Evolutionary conservation across 2,329 filamentous ascomycete genomes (phyloP), one percentile per base, ranked within the genome.

Genomic region (Alternaria sp.): DNA sequence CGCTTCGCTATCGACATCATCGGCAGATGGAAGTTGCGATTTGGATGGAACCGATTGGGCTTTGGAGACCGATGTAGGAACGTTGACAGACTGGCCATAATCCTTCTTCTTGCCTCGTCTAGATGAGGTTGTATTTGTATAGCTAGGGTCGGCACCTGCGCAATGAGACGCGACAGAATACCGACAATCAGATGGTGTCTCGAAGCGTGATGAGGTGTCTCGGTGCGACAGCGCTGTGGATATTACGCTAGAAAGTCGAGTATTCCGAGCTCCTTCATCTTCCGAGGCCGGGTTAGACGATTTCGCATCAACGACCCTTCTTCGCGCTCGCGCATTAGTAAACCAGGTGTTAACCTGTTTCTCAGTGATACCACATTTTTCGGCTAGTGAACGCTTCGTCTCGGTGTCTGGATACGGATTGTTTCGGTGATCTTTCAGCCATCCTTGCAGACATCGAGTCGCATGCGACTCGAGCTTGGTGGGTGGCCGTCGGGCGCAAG

Each of bases 21-120:
- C 21, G 2, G 58, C 14, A n/a, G 43, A 50, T 41, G 59, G 46
- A 18, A 45, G 53, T 28, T 49, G 20, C 15, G 68, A 60, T 25
- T 53, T 58, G 6, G 55, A 26, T 8, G 54, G 60, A n/a, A 62
- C 37, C 12, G 61, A 66, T 1, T 69, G 69, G n/a, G 63, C 12
- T 7, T 63, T 60, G 9, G 61, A 53, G n/a, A 65, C 54, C 20
- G 61, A 55, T 15, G 68, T 66, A 21, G 63, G 61, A 3, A 55
- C 47, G 15, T 60, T 63, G 23, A 66, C 70, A 55, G 60, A 67
- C 18, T 69, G 71, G 7, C 76, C 63, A 54, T 78, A 79, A 47
- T 75, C 70, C 55, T 79, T 79, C 72, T 79, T 79, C 67, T 78
- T 79, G n/a, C 77, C 77, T 41, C 75, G 67, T 45, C 77, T 68